Conservation (phyloP, 306 rosid genomes). For the Pachyrhizus erosus region DNA sequence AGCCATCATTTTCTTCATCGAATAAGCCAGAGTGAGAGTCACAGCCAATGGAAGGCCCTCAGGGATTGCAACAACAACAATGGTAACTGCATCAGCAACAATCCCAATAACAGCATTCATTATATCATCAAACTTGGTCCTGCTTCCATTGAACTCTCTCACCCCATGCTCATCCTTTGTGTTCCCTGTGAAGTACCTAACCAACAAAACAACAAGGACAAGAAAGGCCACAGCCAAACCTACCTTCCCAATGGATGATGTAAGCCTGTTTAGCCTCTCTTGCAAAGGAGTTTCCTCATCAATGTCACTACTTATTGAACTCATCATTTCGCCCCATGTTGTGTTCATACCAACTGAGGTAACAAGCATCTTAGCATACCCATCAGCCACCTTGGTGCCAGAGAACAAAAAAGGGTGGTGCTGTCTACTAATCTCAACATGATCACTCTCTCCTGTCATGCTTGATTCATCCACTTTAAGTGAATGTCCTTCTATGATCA, state of each 20-base stretch:
- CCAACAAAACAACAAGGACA: constrained; percentile 38
- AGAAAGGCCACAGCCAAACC: constrained; percentile 42
- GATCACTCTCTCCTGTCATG: constrained; percentile 45
- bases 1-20: constrained; percentile 52
- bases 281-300: constrained; percentile 43
- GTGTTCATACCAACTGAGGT: constrained; percentile 50
- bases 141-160: constrained; percentile 29
- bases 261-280: constrained; percentile 35
- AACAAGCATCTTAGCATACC: constrained; percentile 43
- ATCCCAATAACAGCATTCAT: constrained; percentile 41
- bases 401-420: constrained; percentile 43
- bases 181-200: constrained; percentile 46
- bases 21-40: constrained; percentile 44
- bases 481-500: constrained; percentile 44
- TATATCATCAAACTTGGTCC: constrained; percentile 37
- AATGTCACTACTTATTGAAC: constrained; percentile 29
- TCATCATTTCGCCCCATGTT: constrained; percentile 50
- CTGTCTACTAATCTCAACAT: constrained; percentile 21
- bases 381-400: constrained; percentile 45
- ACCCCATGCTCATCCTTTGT: constrained; percentile 34
- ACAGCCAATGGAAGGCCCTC: constrained; percentile 49
- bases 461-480: constrained; percentile 43
- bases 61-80: constrained; percentile 49
- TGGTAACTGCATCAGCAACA: constrained; percentile 44
- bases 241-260: constrained; percentile 41